Evolutionary conservation across 2,329 filamentous ascomycete species (phyloP), one percentile per base, ranked within the genome.

Genomic region (Penicillium rolfsii): DNA sequence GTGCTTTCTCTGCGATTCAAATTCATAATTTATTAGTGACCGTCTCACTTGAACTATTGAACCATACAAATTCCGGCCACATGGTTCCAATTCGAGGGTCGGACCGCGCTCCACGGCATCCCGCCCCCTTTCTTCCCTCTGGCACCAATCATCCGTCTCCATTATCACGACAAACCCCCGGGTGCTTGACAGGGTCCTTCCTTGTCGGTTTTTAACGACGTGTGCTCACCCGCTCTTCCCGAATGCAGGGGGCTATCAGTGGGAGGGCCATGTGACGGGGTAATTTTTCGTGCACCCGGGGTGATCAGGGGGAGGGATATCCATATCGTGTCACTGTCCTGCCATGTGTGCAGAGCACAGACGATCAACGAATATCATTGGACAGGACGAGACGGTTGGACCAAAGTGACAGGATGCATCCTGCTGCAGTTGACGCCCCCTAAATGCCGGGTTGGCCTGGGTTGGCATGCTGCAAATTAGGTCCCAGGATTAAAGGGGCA

Each of bases 21-120:
- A 33, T 33, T 11, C 30, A 33, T 33, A 33, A 11, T 7, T 33
- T 33, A 33, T 33, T 11, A 5, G 9, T 33, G 11, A 33, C 5
- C 2, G 9, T 33, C 9, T 33, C 30, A 11, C 30, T 33, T 33
- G 30, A 33, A 33, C 30, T 11, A 6, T 33, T 36, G 35, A 36
- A 36, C 35, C n/a, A 22, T 45, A 45, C 24, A 16, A n/a, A 30
- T 1, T 48, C 45, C 26, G 24, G 24, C 52, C 54, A 61, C 55
- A 61, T 61, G 55, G 52, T 55, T 45, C 26, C 40, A n/a, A 46
- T 26, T 50, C 35, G 33, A 52, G 58, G 61, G 58, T 63, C 57
- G 57, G 54, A 60, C 60, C 57, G 54, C 33, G 45, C 38, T 30
- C 60, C 57, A 55, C 57, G 49, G 57, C 38, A 48, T 58, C 50